phyloP scores from a whole-genome alignment of 2,329 filamentous ascomycete species.

The Lasiodiplodia hormozganensis region DNA sequence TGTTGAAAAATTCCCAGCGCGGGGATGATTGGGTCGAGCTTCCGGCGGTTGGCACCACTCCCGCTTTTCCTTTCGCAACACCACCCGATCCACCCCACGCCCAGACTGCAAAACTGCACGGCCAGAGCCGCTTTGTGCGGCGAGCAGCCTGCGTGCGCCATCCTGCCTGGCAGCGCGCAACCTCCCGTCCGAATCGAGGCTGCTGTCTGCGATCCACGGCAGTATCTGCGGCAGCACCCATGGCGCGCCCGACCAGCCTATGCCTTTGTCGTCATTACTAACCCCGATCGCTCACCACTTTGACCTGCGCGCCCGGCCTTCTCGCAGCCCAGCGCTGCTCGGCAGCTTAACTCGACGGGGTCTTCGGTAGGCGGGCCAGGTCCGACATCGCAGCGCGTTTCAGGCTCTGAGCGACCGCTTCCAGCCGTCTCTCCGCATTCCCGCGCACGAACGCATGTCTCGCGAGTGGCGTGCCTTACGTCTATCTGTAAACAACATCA shows the following conservation, averaged over 20 bases:
- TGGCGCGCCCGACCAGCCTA: background rate
- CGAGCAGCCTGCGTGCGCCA: background rate
- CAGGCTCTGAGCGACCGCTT: background rate
- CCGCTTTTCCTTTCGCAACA: constrained; percentile 17
- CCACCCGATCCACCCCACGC: constrained; percentile 5
- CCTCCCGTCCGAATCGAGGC: background rate
- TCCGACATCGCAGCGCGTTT: constrained; percentile 5
- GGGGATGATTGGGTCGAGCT: constrained; percentile 25
- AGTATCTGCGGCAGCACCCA: background rate
- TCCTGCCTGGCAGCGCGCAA: background rate
- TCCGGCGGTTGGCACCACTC: background rate
- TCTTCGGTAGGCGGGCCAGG: background rate
- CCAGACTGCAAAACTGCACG: background rate
- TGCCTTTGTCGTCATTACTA: constrained; percentile 17
- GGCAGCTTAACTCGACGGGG: background rate
- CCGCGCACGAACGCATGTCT: background rate
- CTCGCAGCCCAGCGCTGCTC: background rate
- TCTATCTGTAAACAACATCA: background rate
- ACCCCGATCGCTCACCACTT: constrained; percentile 4
- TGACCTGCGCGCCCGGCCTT: background rate
- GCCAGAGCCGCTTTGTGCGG: constrained; percentile 13
- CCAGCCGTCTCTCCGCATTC: background rate
- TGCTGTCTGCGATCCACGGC: background rate
- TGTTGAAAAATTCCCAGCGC: constrained; percentile 20
- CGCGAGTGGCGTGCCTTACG: background rate